Evolutionary conservation across 2,329 filamentous ascomycete genomes (phyloP), one percentile per base, ranked within the genome.

Genomic region (Alternaria ethzedia): DNA sequence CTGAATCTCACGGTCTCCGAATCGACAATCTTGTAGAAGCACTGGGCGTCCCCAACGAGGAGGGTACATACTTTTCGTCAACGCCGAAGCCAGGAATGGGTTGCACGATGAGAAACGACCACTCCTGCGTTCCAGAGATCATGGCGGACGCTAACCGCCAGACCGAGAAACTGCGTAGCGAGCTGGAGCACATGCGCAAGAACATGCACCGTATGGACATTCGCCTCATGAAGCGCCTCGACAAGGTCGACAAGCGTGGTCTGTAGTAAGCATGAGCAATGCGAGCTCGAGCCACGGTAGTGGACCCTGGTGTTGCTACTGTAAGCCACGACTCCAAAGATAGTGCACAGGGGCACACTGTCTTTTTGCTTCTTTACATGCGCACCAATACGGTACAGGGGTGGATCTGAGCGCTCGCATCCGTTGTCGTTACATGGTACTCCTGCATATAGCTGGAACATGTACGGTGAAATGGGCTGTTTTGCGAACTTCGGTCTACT

Each of bases 11-110:
- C 13, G 57, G 56, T 15, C 54, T 64, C 17, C 70, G 71, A 49
- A 67, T 74, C 44, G 70, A 75, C 43, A 72, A 70, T 20, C 23
- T 76, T 1, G 72, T 73, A 15, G 72, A 74, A 17, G 58, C 68
- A 32, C 66, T 75, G 6, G 72, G 71, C 12, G 64, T 65, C 21
- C 69, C 73, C 4, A 71, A 74, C 36, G 59, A 57, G n/a, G 13
- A 72, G 8, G 72, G 73, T 5, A 61, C 54, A 7, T 75, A 70
- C 61, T 68, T 62, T 44, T 43, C 41, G 2, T 30, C 65, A 5
- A 32, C 7, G 12, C 30, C 55, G 13, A 43, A 50, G 0, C 36
- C n/a, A 41, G 36, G 15, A 11, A 41, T 17, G 36, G 36, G 36
- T 17, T 41, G 36, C 1, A 17, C 36, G 9, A 41, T 5, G 3